A percentile compares a stretch with the other conserved stretches of the same genome.
Evolutionary conservation across 495 filamentous ascomycete species (phyloP).

Genomic region (Tuber microsphaerosporum): DNA sequence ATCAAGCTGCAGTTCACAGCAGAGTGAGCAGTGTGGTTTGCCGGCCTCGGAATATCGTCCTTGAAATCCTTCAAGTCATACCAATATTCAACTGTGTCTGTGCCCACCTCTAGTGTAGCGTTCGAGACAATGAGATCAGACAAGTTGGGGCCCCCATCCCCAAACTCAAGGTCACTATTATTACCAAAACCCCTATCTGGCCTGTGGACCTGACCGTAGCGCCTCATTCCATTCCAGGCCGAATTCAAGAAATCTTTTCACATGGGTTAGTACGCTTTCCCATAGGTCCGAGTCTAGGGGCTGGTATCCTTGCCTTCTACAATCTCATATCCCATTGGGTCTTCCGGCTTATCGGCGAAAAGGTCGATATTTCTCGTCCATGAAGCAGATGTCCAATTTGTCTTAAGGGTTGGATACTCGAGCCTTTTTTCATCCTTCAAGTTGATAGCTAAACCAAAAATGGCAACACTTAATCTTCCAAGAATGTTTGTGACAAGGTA

Average conservation of each 20-base stretch:
- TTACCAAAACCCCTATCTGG: not conserved
- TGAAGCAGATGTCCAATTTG: not conserved
- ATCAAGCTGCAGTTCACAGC: not conserved
- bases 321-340: not conserved
- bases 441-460: not conserved
- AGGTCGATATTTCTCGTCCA: not conserved
- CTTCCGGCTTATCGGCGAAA: rapidly evolving
- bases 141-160: not conserved
- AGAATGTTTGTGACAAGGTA: not conserved
- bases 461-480: not conserved
- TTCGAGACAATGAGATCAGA: not conserved
- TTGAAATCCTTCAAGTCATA: not conserved
- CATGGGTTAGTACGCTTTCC: not conserved
- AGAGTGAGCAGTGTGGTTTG: not conserved
- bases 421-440: not conserved
- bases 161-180: not conserved
- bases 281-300: not conserved
- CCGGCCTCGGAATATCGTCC: not conserved
- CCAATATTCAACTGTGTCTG: not conserved
- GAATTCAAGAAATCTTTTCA: not conserved
- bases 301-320: not conserved
- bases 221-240: not conserved
- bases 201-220: not conserved
- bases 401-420: not conserved
- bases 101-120: not conserved